Evolutionary conservation across 345 rosid species (phyloP), one percentile per base, ranked within the genome.

Genomic region (Arabidopsis suecica): DNA sequence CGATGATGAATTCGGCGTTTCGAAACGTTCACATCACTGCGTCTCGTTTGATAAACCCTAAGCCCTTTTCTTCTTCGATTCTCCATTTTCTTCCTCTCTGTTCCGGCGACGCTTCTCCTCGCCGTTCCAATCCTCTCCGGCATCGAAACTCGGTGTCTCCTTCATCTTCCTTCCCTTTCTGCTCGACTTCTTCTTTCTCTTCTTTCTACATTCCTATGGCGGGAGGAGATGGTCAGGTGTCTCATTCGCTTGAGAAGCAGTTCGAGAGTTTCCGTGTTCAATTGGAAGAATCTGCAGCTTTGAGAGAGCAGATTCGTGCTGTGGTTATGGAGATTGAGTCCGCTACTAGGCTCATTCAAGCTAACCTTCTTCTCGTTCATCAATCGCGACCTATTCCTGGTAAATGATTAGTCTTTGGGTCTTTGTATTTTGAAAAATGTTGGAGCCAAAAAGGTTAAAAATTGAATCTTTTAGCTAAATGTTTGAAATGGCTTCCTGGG

Each of bases 361-460:
- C 95, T 75, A 75, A 82, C 50, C 86, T 95, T 36, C 97, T 95
- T 44, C 91, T 89, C 18, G 90, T 92, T 62, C 97, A 95, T 67
- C 97, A 92, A 70, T 89, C 96, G 36, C 90, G 87, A 41, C 91
- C 99, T 7, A 77, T 95, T 68, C 84, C 93, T 2, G 97, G 99
- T 95, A 82, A 40, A 49, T 58, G 25, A n/a, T 47, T 38, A 5
- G 14, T 34, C 58, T 57, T 62, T 23, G n/a, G 11, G 11, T 48
- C 25, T 48, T 48, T 18, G 18, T 7, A 4, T 23, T 42, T 25
- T 16, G 22, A 11, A 12, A 36, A 37, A 18, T 20, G 8, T 5
- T 36, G 18, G 69, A 42, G 25, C 23, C 23, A 13, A 61, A 37
- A 4, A 38, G 4, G n/a, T 50, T 41, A 13, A 64, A 32, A 61